These are phyloP conservation scores for Nicotiana noctiflora DNA, from an alignment of 257 asterid genomes.

Conservation along the genomic window DNA sequence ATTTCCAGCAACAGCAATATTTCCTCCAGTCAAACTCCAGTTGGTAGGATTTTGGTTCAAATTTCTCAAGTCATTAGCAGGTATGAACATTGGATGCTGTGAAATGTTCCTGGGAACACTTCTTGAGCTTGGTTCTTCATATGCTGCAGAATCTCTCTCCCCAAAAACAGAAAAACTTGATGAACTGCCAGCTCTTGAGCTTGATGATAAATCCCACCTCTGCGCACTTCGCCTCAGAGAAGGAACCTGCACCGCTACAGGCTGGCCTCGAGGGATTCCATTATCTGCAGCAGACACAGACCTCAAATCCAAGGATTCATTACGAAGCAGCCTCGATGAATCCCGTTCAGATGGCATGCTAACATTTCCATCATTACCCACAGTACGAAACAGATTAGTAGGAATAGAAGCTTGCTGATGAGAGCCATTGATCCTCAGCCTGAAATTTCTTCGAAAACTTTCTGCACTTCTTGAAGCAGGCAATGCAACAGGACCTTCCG, in stretches of 20 bases:
- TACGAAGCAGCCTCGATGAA: conserved; percentile 37
- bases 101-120: conserved; percentile 57
- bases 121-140: conserved; percentile 34
- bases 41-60: conserved; percentile 41
- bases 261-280: conserved; percentile 8
- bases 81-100: conserved; percentile 66
- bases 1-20: conserved; percentile 29
- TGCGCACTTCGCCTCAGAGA: conserved; percentile 7
- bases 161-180: conserved; percentile 18
- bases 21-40: conserved; percentile 46
- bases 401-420: conserved; percentile 42
- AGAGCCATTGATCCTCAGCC: conserved; percentile 53
- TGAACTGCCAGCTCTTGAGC: conserved; percentile 14
- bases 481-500: conserved; percentile 31
- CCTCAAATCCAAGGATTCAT: conserved; percentile 6
- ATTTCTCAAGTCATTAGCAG: conserved; percentile 43
- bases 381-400: conserved; percentile 21
- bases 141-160: conserved; percentile 20
- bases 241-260: not conserved
- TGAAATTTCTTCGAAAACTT: conserved; percentile 48
- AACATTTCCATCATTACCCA: conserved; percentile 25
- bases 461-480: conserved; percentile 33
- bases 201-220: conserved; percentile 13
- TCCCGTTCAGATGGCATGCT: conserved; percentile 34
- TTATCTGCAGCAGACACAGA: conserved; percentile 5